phyloP scores from a whole-genome alignment of 768 basidiomycete genomes.

The Suillus paluster region DNA sequence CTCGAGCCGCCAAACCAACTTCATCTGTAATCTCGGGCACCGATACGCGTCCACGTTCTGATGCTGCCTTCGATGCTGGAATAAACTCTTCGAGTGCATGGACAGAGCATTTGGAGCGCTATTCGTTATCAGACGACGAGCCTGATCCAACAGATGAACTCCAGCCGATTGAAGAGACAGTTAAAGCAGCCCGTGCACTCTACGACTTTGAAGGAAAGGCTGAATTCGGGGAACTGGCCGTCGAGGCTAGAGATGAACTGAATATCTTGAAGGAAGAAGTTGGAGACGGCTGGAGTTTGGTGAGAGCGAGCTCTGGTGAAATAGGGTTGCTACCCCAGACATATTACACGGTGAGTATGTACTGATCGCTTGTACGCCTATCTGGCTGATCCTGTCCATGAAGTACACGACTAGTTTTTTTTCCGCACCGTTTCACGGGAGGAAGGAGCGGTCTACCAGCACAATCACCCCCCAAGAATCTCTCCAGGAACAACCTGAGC shows the following conservation, averaged over 20 bases:
- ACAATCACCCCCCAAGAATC: slow-evolving; percentile 57
- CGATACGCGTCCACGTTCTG: slow-evolving; percentile 33
- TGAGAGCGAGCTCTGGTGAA: slow-evolving; percentile 57
- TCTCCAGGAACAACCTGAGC: slow-evolving; percentile 25
- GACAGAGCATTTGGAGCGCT: slow-evolving; percentile 62
- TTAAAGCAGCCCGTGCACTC: slow-evolving; percentile 61
- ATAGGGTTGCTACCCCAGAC: slow-evolving; percentile 70
- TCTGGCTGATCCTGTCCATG: slow-evolving; percentile 2
- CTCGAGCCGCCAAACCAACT: slow-evolving; percentile 34
- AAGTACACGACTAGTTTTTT: slow-evolving; percentile 73
- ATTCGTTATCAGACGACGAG: slow-evolving; percentile 57
- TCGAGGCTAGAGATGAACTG: slow-evolving; percentile 71
- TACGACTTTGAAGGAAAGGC: slow-evolving; percentile 77
- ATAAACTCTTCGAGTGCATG: slow-evolving; percentile 80
- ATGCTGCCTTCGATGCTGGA: slow-evolving; percentile 69
- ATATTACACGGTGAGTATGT: slow-evolving; percentile 77
- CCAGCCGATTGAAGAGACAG: slow-evolving; percentile 12
- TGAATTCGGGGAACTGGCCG: slow-evolving; percentile 72
- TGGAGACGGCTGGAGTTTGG: slow-evolving; percentile 83
- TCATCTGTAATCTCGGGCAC: slow-evolving; percentile 20
- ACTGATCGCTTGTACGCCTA: neutral
- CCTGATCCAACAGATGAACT: slow-evolving; percentile 41
- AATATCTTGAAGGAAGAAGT: slow-evolving; percentile 73
- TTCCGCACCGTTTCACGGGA: slow-evolving; percentile 42
- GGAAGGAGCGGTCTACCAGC: slow-evolving; percentile 43